Percentiles rank a stretch among this genome's conserved stretches.
Conservation (phyloP, 208 protist genomes). For the Leishmania arabica region DNA sequence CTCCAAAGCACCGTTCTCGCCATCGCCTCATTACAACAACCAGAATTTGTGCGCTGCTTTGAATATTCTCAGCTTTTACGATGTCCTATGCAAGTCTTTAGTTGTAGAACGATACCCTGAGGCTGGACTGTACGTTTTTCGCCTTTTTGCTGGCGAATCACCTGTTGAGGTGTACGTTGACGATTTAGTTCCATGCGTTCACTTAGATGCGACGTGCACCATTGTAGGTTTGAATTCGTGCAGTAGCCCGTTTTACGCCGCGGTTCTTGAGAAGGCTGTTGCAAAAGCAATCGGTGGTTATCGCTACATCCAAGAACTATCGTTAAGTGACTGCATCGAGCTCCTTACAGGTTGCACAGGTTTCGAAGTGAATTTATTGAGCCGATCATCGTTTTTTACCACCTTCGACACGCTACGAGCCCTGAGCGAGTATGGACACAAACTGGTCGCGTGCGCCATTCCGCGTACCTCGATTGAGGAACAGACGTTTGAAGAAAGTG, state of each 20-base stretch:
- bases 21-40: conserved; percentile 51
- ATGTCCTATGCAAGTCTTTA: conserved; percentile 9
- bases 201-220: conserved; percentile 7
- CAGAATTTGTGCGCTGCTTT: conserved; percentile 49
- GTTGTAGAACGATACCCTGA: conserved; percentile 5
- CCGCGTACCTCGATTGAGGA: conserved; percentile 17
- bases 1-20: conserved; percentile 5
- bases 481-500: conserved; percentile 18
- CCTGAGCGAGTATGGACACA: conserved; percentile 23
- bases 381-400: background rate
- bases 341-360: conserved; percentile 61
- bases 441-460: conserved; percentile 16
- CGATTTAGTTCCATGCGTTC: conserved; percentile 54
- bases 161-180: conserved; percentile 54
- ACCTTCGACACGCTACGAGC: conserved; percentile 26
- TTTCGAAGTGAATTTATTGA: conserved; percentile 50
- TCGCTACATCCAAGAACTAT: conserved; percentile 43
- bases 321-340: conserved; percentile 48
- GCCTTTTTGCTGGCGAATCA: conserved; percentile 34
- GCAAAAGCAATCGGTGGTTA: conserved; percentile 71
- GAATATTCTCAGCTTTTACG: conserved; percentile 42
- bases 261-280: conserved; percentile 72
- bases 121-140: conserved; percentile 28
- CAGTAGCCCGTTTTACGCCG: conserved; percentile 55
- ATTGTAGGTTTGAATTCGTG: conserved; percentile 44